Conservation (phyloP, 495 filamentous ascomycete genomes). For the Penicillium paradoxum region DNA sequence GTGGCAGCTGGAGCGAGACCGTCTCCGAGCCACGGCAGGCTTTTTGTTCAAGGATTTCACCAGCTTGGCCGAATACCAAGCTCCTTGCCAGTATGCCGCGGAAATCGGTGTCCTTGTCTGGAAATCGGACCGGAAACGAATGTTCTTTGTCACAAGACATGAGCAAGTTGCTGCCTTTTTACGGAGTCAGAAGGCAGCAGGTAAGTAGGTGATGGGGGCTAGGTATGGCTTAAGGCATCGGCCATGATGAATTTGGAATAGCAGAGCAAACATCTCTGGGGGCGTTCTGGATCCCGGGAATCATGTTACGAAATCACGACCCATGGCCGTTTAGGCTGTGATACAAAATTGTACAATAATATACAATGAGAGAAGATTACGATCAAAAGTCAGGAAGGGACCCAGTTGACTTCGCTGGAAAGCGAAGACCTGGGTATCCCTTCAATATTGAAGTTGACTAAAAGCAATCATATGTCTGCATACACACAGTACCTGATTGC, state of each 20-base stretch:
- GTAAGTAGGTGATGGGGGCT: background rate
- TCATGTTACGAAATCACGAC: conserved; percentile 6
- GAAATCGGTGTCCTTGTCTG: conserved; percentile 90
- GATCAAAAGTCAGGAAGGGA: no score
- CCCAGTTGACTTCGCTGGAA: no score
- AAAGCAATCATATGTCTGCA: no score
- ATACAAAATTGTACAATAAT: conserved; percentile 6
- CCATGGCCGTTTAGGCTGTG: background rate
- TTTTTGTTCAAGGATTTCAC: conserved; percentile 90
- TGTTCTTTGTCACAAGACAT: conserved; percentile 82
- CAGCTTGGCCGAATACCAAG: conserved; percentile 68
- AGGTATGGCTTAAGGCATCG: background rate
- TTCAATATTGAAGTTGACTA: no score
- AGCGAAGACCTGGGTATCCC: no score
- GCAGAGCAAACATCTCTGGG: background rate
- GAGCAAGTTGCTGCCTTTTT: conserved; percentile 81
- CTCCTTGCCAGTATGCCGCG: conserved; percentile 71
- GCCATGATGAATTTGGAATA: background rate
- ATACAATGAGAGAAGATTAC: background rate
- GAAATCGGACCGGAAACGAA: conserved; percentile 69
- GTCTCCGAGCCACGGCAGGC: conserved; percentile 75
- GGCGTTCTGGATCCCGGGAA: background rate
- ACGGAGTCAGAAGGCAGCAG: conserved; percentile 48
- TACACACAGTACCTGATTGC: no score
- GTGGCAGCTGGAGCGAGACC: conserved; percentile 95